Evolutionary conservation across 495 filamentous ascomycete genomes (phyloP), one percentile per base, ranked within the genome.

Genomic region (Corynascus novoguineensis): DNA sequence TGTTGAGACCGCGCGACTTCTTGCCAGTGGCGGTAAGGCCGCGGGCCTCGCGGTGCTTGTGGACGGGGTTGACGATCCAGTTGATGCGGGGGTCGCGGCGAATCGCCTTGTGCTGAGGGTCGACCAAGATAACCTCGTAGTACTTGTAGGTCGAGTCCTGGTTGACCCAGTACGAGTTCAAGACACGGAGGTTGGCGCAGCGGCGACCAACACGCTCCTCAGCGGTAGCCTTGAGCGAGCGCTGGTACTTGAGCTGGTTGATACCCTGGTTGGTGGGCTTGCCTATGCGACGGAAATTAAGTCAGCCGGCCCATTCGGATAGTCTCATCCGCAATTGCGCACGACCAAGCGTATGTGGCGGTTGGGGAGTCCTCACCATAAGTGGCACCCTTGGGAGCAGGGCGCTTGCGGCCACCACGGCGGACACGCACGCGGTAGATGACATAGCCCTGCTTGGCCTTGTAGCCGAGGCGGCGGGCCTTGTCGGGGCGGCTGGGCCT

Each of bases 131-230:
- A 76, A 99, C 85, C 80, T 99, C 93, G 81, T 83, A 99, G 86
- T 97, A 99, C 84, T 99, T 99, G 89, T 97, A 99, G 78, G 93
- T 97, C 53, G 92, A 96, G 83, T 99, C 93, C 83, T 99, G 93
- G 85, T 99, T 99, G 86, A 97, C 90, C 93, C 93, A 99, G 90
- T 99, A 99, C 65, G 91, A 96, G 84, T 97, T 99, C 73, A 99
- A 85, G 65, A 99, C 95, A 66, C 93, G 88, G 76, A 98, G 79
- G 81, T 98, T 98, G 79, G 91, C 90, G 81, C 90, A 96, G 72
- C 92, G 91, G 74, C 92, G 91, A 69, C 95, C 93, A 71, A 97
- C 92, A 87, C 93, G 95, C 88, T 97, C 93, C 82, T 98, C 93
- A 74, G 93, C 93, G 65, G 93, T 97, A 66, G 91, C 83, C 73